Base-by-base conservation (phyloP, 805 yeast genomes). In the Cyberlindnera japonica region DNA sequence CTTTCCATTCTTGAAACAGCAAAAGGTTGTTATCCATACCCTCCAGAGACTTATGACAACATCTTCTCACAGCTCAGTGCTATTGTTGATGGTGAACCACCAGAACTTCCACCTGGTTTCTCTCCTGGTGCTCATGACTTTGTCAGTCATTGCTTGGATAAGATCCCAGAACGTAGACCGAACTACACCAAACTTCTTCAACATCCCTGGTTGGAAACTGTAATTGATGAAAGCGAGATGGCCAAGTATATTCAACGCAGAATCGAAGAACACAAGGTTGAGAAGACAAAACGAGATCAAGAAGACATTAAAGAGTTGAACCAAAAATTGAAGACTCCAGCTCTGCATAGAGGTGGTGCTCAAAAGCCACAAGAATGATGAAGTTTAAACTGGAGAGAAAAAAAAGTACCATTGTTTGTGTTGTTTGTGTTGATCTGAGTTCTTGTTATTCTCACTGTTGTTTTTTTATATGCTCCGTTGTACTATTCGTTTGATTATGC, bases 41-140 rank as follows among this genome's bases (percentile, higher is more conserved):
- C 97, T 6, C 84, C 96, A 1, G 98, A 93, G 54, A 84, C 96
- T 3, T 89, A 79, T 55, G 86, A 79, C 49, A 88, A 86, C 60
- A 87, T 93, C 11, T 90, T 93, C 55, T 83, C 93, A 6, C 99
- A 93, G 64, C 72, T 93, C 49, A 83, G 88, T 63, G 98, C 97
- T 3, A 93, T 93, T 54, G 97, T 93, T n/a, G 95, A 87, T 58
- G 96, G 95, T 10, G 89, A 84, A 20, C 88, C 96, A 4, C 96
- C 96, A n/a, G 67, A 68, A 33, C 67, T 89, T 38, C 90, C 90
- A 14, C 63, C 69, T 3, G 74, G 63, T 37, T 93, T 76, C 58
- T 77, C 90, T 2, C 60, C 69, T n/a, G 83, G 81, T 37, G 98
- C 97, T 0, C 82, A 79, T 52, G 77, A 80, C 48, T 93, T 93